Evolutionary conservation across 1,284 basidiomycete genomes (phyloP).

Genomic region (Golubevia pallescens): DNA sequence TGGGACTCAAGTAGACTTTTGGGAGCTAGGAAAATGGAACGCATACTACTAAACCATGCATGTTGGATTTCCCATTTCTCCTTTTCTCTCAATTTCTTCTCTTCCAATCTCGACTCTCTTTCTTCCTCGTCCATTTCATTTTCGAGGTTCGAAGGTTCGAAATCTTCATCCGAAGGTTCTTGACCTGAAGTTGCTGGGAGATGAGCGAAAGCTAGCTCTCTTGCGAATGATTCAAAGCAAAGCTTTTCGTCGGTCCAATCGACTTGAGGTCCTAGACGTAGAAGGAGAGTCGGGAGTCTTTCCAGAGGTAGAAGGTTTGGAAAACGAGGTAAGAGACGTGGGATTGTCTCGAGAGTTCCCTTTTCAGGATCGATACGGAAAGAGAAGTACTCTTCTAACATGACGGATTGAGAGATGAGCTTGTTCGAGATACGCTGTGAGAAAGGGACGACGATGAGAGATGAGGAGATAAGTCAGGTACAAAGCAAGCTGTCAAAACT

Average conservation of each 20-base stretch:
- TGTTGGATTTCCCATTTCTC: slow-evolving; percentile 28
- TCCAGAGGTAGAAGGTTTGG: slow-evolving; percentile 72
- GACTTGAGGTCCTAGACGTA: slow-evolving; percentile 70
- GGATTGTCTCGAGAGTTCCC: slow-evolving; percentile 77
- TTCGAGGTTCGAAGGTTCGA: background rate
- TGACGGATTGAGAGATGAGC: no score
- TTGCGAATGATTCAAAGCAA: slow-evolving; percentile 84
- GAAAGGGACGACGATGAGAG: slow-evolving; percentile 66
- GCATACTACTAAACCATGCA: slow-evolving; percentile 48
- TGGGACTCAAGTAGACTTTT: no score
- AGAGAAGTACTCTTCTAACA: slow-evolving; percentile 93
- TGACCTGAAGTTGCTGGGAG: background rate
- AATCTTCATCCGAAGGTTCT: background rate
- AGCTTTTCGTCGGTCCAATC: slow-evolving; percentile 83
- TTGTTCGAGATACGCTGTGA: no score
- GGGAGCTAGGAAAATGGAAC: background rate
- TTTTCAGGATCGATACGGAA: slow-evolving; percentile 69
- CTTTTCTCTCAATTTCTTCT: slow-evolving; percentile 10
- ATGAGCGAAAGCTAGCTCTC: slow-evolving; percentile 77
- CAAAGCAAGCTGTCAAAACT: no score
- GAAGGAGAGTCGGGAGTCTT: slow-evolving; percentile 37
- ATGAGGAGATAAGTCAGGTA: no score
- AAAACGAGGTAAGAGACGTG: slow-evolving; percentile 73
- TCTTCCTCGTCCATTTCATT: background rate
- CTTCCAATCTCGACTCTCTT: slow-evolving; percentile 2